Percentiles rank a stretch among this genome's conserved stretches.
phyloP scores from a whole-genome alignment of 179 eudicot species.

The Corrigiola litoralis region DNA sequence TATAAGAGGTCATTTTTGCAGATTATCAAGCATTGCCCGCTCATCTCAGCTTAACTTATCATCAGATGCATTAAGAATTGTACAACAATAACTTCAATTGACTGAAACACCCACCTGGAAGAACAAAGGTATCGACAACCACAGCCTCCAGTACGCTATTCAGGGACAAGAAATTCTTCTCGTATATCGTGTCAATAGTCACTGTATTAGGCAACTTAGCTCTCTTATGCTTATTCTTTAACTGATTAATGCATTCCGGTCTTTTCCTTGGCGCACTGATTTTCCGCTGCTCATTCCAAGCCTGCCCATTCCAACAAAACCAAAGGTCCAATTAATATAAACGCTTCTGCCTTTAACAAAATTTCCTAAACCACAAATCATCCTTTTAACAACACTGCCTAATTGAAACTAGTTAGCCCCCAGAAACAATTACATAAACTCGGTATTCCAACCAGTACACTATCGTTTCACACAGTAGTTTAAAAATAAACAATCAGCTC shows the following conservation, averaged over 20 bases:
- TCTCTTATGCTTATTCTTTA: constrained; percentile 66
- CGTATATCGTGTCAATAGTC: constrained; percentile 69
- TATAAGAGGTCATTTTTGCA: not conserved
- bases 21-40: not conserved
- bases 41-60: not conserved
- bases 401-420: too few species aligned
- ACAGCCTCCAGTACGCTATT: constrained; percentile 79
- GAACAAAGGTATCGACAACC: constrained; percentile 54
- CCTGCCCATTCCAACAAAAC: constrained; percentile 34
- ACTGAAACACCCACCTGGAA: constrained; percentile 51
- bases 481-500: too few species aligned
- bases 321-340: not conserved
- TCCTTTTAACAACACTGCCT: too few species aligned
- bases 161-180: constrained; percentile 73
- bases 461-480: too few species aligned
- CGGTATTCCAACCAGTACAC: too few species aligned
- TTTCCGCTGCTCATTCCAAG: constrained; percentile 76
- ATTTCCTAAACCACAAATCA: too few species aligned
- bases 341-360: not conserved
- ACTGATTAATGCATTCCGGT: constrained; percentile 54
- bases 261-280: constrained; percentile 56
- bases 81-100: not conserved
- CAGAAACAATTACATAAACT: too few species aligned
- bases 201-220: constrained; percentile 56
- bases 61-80: not conserved